Conservation (phyloP, 192 early-diverging fungal genomes). For the Podochytrium sp. region DNA sequence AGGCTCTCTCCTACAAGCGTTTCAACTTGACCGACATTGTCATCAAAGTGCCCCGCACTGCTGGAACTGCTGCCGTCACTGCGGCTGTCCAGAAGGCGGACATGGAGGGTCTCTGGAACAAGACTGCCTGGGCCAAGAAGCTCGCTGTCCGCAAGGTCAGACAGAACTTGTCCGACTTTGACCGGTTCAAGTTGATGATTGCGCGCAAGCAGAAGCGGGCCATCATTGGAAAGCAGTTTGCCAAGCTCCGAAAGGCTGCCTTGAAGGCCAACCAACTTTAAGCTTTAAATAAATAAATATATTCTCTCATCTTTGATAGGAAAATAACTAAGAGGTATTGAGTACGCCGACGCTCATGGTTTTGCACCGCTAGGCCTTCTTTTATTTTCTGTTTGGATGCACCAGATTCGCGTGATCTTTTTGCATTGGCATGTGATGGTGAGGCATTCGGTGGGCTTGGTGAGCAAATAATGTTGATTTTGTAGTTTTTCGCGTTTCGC, state of each 20-base stretch:
- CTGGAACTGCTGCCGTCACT: slow-evolving; percentile 75
- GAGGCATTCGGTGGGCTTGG: no score
- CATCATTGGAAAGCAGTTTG: slow-evolving; percentile 50
- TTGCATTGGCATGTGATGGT: no score
- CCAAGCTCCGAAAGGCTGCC: slow-evolving; percentile 44
- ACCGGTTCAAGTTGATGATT: slow-evolving; percentile 97
- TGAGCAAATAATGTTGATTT: no score
- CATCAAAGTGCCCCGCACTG: slow-evolving; percentile 81
- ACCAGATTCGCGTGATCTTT: no score
- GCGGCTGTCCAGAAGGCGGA: slow-evolving; percentile 86
- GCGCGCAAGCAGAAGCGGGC: slow-evolving; percentile 85
- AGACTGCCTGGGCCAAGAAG: slow-evolving; percentile 98
- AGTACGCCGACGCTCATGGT: no score
- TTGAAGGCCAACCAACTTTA: slow-evolving; percentile 16
- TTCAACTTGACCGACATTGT: slow-evolving; percentile 89
- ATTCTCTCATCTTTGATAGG: no score
- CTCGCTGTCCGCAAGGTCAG: slow-evolving; percentile 79
- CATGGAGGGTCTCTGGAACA: slow-evolving; percentile 76
- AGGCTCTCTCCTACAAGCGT: slow-evolving; percentile 87
- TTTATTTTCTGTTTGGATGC: no score
- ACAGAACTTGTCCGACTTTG: slow-evolving; percentile 87
- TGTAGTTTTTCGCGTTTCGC: no score
- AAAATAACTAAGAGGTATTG: no score
- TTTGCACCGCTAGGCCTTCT: no score
- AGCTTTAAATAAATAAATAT: no score